Conservation (phyloP, 495 filamentous ascomycete species). For the Endocarpon pusillum region DNA sequence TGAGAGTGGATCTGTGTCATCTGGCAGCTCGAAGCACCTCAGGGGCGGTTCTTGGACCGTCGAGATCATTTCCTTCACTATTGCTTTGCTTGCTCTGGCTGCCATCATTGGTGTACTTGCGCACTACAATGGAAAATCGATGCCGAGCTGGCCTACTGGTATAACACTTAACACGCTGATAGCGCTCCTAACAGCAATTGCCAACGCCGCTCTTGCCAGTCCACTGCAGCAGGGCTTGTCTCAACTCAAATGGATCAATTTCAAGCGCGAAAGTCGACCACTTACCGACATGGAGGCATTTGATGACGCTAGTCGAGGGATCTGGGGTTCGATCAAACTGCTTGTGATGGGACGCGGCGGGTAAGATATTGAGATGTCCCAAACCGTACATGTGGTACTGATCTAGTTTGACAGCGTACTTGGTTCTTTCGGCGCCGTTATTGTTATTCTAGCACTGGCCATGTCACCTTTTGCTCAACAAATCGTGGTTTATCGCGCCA, state of each 20-base stretch:
- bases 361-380: no score
- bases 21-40: no score
- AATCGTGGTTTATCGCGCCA: conserved; percentile 10
- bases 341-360: conserved; percentile 13
- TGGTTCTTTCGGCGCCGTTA: conserved; percentile 12
- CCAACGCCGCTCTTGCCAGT: conserved; percentile 15
- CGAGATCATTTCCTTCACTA: no score
- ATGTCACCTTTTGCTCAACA: conserved; percentile 20
- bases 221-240: conserved; percentile 13
- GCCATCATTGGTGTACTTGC: background rate
- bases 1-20: no score
- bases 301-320: conserved; percentile 23
- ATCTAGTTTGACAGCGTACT: conserved; percentile 7
- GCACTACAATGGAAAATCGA: background rate
- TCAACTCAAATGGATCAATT: conserved; percentile 24
- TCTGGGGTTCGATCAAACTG: conserved; percentile 18
- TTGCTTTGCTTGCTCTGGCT: no score
- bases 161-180: conserved; percentile 19
- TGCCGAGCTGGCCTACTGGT: background rate
- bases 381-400: no score
- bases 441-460: conserved; percentile 14
- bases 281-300: conserved; percentile 16
- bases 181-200: conserved; percentile 16
- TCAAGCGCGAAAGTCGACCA: conserved; percentile 8
- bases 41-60: no score